Base-by-base conservation (phyloP, 495 filamentous ascomycete genomes). In the Talaromyces ruber region DNA sequence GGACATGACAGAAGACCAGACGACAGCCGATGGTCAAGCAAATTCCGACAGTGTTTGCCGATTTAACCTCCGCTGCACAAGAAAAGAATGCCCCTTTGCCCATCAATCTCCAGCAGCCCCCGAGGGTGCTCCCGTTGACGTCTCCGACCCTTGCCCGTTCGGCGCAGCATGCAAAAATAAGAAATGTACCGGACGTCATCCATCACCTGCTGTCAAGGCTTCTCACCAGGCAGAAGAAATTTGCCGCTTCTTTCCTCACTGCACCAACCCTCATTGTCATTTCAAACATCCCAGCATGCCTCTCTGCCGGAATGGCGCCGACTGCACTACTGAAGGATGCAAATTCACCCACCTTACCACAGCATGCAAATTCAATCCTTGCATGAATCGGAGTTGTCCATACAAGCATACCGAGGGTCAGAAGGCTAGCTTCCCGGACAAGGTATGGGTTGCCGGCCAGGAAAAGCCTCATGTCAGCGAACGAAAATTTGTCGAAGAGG, bases 401-500 rank as follows among this genome's bases (percentile, higher is more conserved):
- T 98, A 91, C 81, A 92, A 93, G 72, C 94, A 99, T 72, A 86
- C 84, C 22, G 94, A 97, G 62, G 95, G 95, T 26, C 95, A 98
- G 72, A 68, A 86, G 72, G 79, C 82, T 26, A 79, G 79, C n/a
- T 92, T 91, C 74, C 78, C 86, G 43, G 91, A 97, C 74, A 97
- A 94, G 73, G 92, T 96, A 22, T 98, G 94, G 94, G 90, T 85
- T 32, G 80, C 90, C 5, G 84, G 79, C 18, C 70, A 69, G 52
- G 70, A 70, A 50, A 76, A 77, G 57, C 69, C 77, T 62, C 90
- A 92, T 73, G 85, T 97, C 58, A 97, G 92, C 71, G 93, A 98
- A 71, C 80, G 93, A 64, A 97, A 95, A 66, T 97, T 97, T 77
- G 85, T 95, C 53, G 82, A 83, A n/a, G 84, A 90, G 37, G 83